A percentile compares a stretch with the other conserved stretches of the same genome.
Conservation (phyloP, 805 yeast species). For the Wickerhamiella sergipiensis region DNA sequence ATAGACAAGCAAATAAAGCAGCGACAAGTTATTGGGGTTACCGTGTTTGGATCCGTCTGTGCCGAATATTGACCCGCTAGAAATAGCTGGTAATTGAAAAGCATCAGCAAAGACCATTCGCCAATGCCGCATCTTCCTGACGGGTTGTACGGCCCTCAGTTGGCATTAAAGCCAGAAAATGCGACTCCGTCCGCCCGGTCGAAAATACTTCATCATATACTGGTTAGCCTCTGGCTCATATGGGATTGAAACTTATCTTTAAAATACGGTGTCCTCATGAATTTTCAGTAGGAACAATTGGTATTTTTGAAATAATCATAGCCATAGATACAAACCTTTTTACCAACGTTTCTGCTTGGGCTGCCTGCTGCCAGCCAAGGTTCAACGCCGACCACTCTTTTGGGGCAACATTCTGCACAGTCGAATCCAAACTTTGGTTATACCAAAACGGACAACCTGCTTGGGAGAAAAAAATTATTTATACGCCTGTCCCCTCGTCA, state of each 20-base stretch:
- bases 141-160: constrained; percentile 20
- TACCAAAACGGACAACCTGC: neutral
- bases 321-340: constrained; percentile 17
- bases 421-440: neutral
- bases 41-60: neutral
- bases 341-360: neutral
- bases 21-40: no score
- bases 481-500: neutral
- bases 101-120: constrained; percentile 21
- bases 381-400: neutral
- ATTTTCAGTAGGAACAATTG: constrained; percentile 27
- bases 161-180: constrained; percentile 11
- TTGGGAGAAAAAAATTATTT: neutral
- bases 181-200: constrained; percentile 28
- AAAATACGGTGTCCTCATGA: neutral
- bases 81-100: neutral
- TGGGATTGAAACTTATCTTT: constrained; percentile 15
- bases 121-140: constrained; percentile 11
- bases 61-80: neutral
- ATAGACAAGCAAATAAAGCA: no score
- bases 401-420: neutral
- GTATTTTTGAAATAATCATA: constrained; percentile 19
- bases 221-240: constrained; percentile 20
- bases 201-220: constrained; percentile 24
- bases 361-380: no score